phyloP scores from a whole-genome alignment of 306 rosid genomes.

The Delonix regia region DNA sequence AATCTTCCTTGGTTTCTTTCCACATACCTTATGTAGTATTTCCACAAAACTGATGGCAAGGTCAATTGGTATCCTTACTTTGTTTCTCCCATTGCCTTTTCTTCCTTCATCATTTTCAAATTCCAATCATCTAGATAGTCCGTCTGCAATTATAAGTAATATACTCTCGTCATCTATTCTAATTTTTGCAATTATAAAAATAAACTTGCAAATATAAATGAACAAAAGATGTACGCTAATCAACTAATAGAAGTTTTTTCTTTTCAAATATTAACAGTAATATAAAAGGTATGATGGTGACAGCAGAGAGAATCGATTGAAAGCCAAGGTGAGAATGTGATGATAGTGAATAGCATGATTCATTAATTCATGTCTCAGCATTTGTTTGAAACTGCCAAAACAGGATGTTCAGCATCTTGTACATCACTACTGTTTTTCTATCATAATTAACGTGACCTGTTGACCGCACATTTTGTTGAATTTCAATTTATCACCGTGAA shows the following conservation, averaged over 20 bases:
- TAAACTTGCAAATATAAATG: background rate
- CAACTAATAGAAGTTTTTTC: background rate
- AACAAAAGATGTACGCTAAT: too few relatives aligned
- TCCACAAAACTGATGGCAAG: background rate
- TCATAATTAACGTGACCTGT: background rate
- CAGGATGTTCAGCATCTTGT: background rate
- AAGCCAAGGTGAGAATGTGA: background rate
- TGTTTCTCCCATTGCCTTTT: background rate
- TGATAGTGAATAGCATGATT: background rate
- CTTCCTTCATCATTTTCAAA: slow-evolving; percentile 7
- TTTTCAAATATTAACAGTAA: background rate
- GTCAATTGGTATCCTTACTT: background rate
- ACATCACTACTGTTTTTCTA: background rate
- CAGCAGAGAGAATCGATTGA: background rate
- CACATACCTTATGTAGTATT: background rate
- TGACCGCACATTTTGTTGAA: background rate
- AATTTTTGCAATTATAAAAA: background rate
- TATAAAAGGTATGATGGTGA: background rate
- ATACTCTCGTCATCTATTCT: background rate
- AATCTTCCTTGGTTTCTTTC: background rate
- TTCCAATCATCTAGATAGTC: background rate
- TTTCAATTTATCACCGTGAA: background rate
- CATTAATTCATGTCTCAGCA: background rate
- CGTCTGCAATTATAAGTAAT: background rate
- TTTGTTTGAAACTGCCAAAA: background rate